phyloP scores from a whole-genome alignment of 306 rosid species.

The Fragaria ananassa region DNA sequence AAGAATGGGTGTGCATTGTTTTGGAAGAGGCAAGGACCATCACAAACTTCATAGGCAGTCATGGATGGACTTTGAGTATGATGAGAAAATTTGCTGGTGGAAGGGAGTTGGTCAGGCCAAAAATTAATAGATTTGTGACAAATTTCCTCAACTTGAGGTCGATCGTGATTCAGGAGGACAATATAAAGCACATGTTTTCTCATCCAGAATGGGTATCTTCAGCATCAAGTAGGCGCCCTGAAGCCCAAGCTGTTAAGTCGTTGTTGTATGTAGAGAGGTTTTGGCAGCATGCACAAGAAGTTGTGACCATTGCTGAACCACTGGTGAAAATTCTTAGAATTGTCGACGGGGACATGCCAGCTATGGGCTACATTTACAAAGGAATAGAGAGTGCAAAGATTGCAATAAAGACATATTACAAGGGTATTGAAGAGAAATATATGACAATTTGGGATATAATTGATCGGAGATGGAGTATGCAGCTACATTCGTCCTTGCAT shows the following conservation, averaged over 20 bases:
- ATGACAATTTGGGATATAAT: conserved; percentile 52
- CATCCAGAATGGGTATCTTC: conserved; percentile 67
- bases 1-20: conserved; percentile 56
- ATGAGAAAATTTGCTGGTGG: conserved; percentile 63
- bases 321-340: conserved; percentile 55
- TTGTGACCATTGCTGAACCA: conserved; percentile 58
- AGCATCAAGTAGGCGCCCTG: conserved; percentile 38
- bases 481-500: conserved; percentile 56
- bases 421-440: conserved; percentile 58
- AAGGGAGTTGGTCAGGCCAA: conserved; percentile 54
- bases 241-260: conserved; percentile 47
- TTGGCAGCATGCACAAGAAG: conserved; percentile 70
- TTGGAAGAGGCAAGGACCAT: conserved; percentile 62
- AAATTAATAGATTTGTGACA: conserved; percentile 46
- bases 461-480: conserved; percentile 61
- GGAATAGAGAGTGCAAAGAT: conserved; percentile 61
- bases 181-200: conserved; percentile 59
- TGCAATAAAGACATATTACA: conserved; percentile 46
- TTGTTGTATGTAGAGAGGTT: conserved; percentile 50
- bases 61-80: conserved; percentile 47
- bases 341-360: conserved; percentile 75
- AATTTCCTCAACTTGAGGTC: conserved; percentile 67
- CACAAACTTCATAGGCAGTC: conserved; percentile 44
- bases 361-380: conserved; percentile 61
- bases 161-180: conserved; percentile 54